Percentiles rank a stretch among this genome's conserved stretches.
These are phyloP conservation scores for Taiwanofungus camphoratus DNA, from an alignment of 1,284 basidiomycete species.

Conservation along the genomic window DNA sequence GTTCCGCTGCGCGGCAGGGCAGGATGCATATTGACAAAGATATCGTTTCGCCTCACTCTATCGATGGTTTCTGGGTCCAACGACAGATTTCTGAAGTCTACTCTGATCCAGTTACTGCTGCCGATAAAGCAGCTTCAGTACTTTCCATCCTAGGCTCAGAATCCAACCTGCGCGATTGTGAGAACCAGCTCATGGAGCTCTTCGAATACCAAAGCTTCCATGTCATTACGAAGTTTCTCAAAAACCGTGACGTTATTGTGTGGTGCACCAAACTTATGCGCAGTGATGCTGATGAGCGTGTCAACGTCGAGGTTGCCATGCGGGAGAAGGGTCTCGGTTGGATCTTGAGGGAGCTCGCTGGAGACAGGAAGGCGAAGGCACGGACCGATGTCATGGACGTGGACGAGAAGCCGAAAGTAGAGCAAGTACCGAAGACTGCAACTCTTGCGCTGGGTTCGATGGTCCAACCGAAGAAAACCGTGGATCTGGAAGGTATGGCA, in stretches of 20 bases:
- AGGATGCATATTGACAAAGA: constrained; percentile 67
- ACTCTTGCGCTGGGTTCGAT: constrained; percentile 87
- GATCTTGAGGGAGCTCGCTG: constrained; percentile 87
- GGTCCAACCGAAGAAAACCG: constrained; percentile 78
- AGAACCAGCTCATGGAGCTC: constrained; percentile 96
- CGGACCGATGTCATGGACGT: constrained; percentile 73
- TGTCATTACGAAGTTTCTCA: constrained; percentile 86
- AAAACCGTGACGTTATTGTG: constrained; percentile 93
- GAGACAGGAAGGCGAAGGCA: constrained; percentile 62
- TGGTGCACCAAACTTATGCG: constrained; percentile 98
- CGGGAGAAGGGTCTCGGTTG: constrained; percentile 94
- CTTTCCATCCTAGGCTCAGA: constrained; percentile 89
- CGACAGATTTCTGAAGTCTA: constrained; percentile 89
- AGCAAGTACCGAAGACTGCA: constrained; percentile 75
- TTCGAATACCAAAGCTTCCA: constrained; percentile 95
- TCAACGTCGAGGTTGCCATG: constrained; percentile 98
- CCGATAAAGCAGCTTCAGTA: constrained; percentile 85
- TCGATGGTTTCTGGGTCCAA: constrained; percentile 99
- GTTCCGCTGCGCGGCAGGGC: constrained; percentile 36
- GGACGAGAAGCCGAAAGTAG: constrained; percentile 45
- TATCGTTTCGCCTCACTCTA: constrained; percentile 82
- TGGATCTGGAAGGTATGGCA: constrained; percentile 93
- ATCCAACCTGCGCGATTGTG: constrained; percentile 87
- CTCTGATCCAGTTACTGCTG: constrained; percentile 90
- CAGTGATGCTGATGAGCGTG: constrained; percentile 83